These are phyloP conservation scores for Diaporthe vexans DNA, from an alignment of 2,329 filamentous ascomycete genomes.

Conservation along the genomic window DNA sequence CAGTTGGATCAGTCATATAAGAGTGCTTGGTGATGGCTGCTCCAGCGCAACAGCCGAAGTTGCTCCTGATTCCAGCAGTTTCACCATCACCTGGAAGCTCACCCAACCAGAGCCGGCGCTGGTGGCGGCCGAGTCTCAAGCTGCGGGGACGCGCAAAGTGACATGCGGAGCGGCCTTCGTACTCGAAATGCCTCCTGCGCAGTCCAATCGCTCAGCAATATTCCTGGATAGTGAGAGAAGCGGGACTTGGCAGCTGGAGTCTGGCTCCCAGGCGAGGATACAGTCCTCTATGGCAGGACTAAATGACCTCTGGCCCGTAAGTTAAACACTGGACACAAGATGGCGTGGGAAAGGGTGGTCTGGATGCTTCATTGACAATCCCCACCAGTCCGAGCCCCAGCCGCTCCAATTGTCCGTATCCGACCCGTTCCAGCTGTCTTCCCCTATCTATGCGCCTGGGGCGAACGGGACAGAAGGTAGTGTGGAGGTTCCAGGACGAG, in stretches of 20 bases:
- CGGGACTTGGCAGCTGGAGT: background rate
- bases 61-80: constrained; percentile 1
- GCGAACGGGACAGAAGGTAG: background rate
- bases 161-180: background rate
- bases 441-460: background rate
- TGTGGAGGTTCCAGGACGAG: background rate
- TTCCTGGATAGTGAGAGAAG: background rate
- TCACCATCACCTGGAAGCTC: background rate
- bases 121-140: background rate
- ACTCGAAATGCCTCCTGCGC: background rate
- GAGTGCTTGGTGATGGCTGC: constrained; percentile 1
- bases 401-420: background rate
- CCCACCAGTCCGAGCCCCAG: background rate
- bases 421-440: background rate
- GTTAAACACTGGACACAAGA: too few species aligned
- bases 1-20: background rate
- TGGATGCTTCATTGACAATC: too few species aligned
- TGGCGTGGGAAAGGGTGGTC: too few species aligned
- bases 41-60: background rate
- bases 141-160: background rate
- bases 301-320: background rate
- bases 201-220: background rate
- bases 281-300: background rate
- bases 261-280: background rate
- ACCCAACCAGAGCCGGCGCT: background rate